Percentiles rank a stretch among this genome's conserved stretches.
These are phyloP conservation scores for Pseudonitzschia delicatissima DNA, from an alignment of 108 stramenopile genomes.

Conservation along the genomic window DNA sequence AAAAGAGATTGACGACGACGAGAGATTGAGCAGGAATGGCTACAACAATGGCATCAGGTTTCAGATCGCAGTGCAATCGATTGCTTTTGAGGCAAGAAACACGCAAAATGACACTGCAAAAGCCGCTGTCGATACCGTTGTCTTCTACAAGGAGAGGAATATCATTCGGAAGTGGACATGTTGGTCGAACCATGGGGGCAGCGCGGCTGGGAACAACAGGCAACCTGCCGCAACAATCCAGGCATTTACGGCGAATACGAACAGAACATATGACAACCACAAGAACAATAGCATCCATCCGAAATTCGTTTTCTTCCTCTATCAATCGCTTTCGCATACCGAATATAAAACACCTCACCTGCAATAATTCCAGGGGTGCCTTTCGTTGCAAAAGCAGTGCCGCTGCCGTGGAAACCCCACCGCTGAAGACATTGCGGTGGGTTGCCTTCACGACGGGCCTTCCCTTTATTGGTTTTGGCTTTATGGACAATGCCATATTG, in stretches of 20 bases:
- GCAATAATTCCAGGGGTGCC: not conserved
- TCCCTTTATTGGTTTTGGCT: constrained; percentile 91
- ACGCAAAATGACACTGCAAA: not conserved
- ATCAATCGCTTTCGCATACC: not conserved
- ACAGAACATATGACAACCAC: not conserved
- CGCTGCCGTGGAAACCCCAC: not conserved
- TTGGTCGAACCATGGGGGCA: not conserved
- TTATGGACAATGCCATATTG: constrained; percentile 96
- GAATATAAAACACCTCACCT: not conserved
- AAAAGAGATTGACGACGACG: too few species aligned
- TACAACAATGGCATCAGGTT: too few species aligned
- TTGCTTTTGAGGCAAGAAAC: not conserved
- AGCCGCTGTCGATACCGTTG: too few species aligned
- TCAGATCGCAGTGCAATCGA: not conserved
- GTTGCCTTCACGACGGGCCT: constrained; percentile 64
- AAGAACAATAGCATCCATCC: not conserved
- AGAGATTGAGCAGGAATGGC: too few species aligned
- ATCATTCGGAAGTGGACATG: not conserved
- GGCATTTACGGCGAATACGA: not conserved
- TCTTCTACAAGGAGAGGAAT: not conserved
- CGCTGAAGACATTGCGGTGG: constrained; percentile 39
- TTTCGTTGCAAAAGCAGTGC: not conserved
- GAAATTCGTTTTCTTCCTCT: not conserved
- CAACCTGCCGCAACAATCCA: too few species aligned
- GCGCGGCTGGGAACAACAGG: too few species aligned